Evolutionary conservation across 2,329 filamentous ascomycete genomes (phyloP), one percentile per base, ranked within the genome.

Genomic region (Chaetothyriales sp.): DNA sequence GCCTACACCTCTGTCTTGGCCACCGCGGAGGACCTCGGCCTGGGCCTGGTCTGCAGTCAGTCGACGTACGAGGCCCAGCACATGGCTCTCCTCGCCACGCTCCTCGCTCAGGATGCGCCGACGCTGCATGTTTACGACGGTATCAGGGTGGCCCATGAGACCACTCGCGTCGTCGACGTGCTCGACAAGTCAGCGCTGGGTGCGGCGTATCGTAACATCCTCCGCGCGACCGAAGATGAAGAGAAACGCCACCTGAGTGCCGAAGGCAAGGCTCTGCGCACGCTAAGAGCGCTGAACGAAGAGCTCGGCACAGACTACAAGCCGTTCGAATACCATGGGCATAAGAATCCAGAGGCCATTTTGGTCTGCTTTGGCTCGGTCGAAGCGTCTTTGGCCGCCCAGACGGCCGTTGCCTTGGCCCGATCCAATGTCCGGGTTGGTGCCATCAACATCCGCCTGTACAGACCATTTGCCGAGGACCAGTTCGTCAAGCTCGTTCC

Each of bases 51-150:
- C 46, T 80, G 86, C 58, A 95, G 88, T 66, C 81, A 81, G 50
- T 95, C 89, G 28, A 82, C 86, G 28, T 89, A 94, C 61, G 92
- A 98, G 73, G 78, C 85, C 47, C 92, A 98, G 75, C 92, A 98
- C 71, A 95, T 95, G 85, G 80, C 89, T 6, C 72, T 95, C n/a
- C 83, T 94, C 62, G 80, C 89, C 1, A 95, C 88, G 2, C 71
- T 94, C 20, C 73, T 94, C 55, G 85, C 89, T 18, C 82, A 79
- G 46, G 72, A 92, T 13, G 67, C 90, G 25, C 89, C 89, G n/a
- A 86, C 85, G 0, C 76, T 95, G 25, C 89, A 95, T 67, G 81
- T 89, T 60, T 94, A 92, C 65, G 89, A 95, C 65, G 89, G 89
- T 54, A 80, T 95, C 52, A 83, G 81, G 53, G 82, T 90, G 56